Base-by-base conservation (phyloP, 2,329 filamentous ascomycete genomes). In the Talaromyces sp. region DNA sequence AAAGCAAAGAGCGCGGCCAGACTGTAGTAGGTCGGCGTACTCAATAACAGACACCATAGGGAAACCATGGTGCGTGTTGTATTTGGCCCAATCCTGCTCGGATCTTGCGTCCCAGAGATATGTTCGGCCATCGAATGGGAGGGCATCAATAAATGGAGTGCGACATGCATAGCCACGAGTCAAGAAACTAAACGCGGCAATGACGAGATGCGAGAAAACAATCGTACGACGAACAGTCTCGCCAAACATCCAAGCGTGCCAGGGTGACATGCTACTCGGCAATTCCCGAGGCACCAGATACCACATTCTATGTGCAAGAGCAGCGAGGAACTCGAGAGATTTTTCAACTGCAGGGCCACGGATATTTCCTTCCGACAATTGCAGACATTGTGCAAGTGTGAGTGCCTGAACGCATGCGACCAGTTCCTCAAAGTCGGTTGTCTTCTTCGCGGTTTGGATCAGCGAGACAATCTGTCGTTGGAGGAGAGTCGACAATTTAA, bases 181-280 rank as follows among this genome's bases (percentile, higher is more conserved):
- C 3, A 69, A 64, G 8, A 75, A 67, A 1, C 73, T 73, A 65
- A 75, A 77, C 1, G 72, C 70, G 15, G 73, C 75, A 22, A 69
- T 66, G 6, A 78, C 65, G 56, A 77, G 71, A 25, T 73, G 69
- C 22, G 69, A 71, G 58, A 77, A 72, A 11, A 66, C 47, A 35
- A 66, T 66, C 1, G 64, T 66, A 22, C 64, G 60, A 13, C 64
- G 64, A 10, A 66, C 64, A 31, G 59, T 66, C 27, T 66, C 64
- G 43, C 50, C 64, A 54, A 66, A 66, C 11, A 66, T 1, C 64
- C 64, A 66, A n/a, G 64, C 64, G 9, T 54, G 64, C 64, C 64
- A 66, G 3, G 70, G 69, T 25, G 67, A 71, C 17, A 74, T 58
- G 0, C 63, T 68, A 9, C 66, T 59, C 1, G 72, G 71, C 22